Base-by-base conservation (phyloP, 2,329 filamentous ascomycete species). In the Zymoseptoria pseudotritici region DNA sequence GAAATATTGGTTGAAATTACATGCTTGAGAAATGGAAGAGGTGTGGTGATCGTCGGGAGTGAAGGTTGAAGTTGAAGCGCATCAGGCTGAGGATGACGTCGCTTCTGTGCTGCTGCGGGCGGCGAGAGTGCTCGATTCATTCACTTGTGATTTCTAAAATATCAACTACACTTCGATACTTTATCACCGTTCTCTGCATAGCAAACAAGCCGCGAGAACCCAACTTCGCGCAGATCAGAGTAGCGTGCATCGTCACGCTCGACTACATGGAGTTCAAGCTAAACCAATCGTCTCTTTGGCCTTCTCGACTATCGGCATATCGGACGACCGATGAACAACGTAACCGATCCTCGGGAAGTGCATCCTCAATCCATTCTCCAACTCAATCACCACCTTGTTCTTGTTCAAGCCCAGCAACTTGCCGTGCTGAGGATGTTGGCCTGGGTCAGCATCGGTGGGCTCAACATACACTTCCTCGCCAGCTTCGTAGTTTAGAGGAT, bases 341-440 rank as follows among this genome's bases (percentile, higher is more conserved):
- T 74, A 76, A 19, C 75, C 74, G 63, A 73, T 72, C 10, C 72
- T 66, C 0, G 76, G 75, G 58, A 76, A 77, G 56, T 77, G 75
- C 29, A 76, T 50, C 0, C 65, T 61, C 21, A 73, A 57, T 10
- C 68, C 68, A 61, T 67, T 64, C 36, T 68, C 69, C 36, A 71
- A 55, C 53, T 70, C 68, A 21, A 73, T 56, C 50, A 71, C 67
- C 24, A 68, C 55, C 57, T 71, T 68, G 36, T 68, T 57, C 21
- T 56, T 50, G n/a, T 57, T 63, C 2, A 66, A 64, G 1, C 66
- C 69, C 7, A 71, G 51, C 17, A 68, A 57, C 53, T 59, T 64
- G 6, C 66, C 66, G 10, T 61, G 55, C 50, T 65, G 63, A 54
- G 65, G 66, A 58, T 61, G 55, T 17, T 63, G 59, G 8, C 63